Evolutionary conservation across 495 filamentous ascomycete genomes (phyloP).

Genomic region (Hypoxylon lienhwacheense): DNA sequence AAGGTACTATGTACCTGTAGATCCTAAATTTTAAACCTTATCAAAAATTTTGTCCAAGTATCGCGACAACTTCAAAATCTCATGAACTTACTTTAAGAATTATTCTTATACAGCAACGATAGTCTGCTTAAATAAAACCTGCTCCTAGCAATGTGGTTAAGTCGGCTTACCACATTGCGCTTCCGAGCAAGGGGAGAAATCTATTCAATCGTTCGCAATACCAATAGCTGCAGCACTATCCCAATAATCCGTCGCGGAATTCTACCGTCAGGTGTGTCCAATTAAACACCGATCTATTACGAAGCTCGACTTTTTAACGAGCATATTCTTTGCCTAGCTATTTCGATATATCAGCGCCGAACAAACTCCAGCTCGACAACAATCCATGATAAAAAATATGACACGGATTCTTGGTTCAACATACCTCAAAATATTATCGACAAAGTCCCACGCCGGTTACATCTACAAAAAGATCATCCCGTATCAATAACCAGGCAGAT

Average conservation of each 20-base stretch:
- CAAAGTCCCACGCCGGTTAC: conserved; percentile 71
- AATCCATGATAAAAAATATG: conserved; percentile 66
- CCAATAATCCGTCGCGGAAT: conserved; percentile 14
- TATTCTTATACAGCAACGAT: too few relatives aligned
- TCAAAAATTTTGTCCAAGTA: too few relatives aligned
- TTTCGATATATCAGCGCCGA: conserved; percentile 8
- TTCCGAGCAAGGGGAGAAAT: conserved; percentile 15
- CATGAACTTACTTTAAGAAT: neutral
- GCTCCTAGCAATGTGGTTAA: conserved; percentile 32
- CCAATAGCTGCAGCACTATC: conserved; percentile 5
- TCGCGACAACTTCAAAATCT: conserved; percentile 1
- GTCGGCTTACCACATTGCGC: conserved; percentile 20
- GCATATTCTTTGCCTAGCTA: conserved; percentile 5
- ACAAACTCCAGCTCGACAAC: conserved; percentile 37
- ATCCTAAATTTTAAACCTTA: too few relatives aligned
- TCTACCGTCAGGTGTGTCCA: conserved; percentile 24
- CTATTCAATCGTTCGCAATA: conserved; percentile 1
- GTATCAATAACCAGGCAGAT: conserved; percentile 86
- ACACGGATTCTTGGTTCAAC: conserved; percentile 83
- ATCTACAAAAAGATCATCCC: conserved; percentile 86
- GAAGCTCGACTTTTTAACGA: conserved; percentile 5
- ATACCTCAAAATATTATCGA: conserved; percentile 72
- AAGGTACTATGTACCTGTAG: too few relatives aligned
- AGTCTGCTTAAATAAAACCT: conserved; percentile 9
- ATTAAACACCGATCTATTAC: neutral